phyloP scores from a whole-genome alignment of 1,139 yeast species.

The Meyerozyma smithsonii region DNA sequence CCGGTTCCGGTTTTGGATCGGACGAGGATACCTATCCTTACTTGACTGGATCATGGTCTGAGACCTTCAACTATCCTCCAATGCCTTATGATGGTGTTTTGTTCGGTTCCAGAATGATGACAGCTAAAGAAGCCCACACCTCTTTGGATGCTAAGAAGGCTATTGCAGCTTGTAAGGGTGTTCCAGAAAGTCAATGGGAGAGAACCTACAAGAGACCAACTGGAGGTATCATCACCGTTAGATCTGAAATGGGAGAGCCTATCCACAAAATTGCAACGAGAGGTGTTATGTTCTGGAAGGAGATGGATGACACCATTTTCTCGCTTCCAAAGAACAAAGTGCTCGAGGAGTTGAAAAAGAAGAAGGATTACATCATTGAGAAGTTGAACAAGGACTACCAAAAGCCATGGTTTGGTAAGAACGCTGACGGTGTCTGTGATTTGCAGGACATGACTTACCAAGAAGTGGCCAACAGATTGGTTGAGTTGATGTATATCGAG shows the following conservation, averaged over 20 bases:
- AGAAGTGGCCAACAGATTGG: slow-evolving; percentile 82
- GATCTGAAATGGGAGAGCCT: slow-evolving; percentile 99
- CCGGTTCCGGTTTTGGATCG: slow-evolving; percentile 98
- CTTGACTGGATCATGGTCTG: slow-evolving; percentile 95
- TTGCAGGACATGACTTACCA: slow-evolving; percentile 93
- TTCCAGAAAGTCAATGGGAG: slow-evolving; percentile 86
- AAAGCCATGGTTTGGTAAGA: slow-evolving; percentile 94
- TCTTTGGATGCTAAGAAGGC: slow-evolving; percentile 92
- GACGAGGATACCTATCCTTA: slow-evolving; percentile 96
- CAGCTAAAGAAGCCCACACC: slow-evolving; percentile 93
- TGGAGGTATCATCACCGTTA: slow-evolving; percentile 94
- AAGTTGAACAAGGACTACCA: slow-evolving; percentile 91
- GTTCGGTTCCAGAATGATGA: slow-evolving; percentile 96
- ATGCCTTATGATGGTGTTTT: slow-evolving; percentile 99
- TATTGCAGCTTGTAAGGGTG: slow-evolving; percentile 88
- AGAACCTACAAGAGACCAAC: slow-evolving; percentile 89
- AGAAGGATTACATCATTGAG: slow-evolving; percentile 80
- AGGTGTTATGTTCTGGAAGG: slow-evolving; percentile 96
- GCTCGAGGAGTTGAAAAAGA: slow-evolving; percentile 72
- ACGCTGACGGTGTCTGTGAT: slow-evolving; percentile 78
- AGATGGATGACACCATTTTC: slow-evolving; percentile 91
- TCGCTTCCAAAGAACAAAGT: slow-evolving; percentile 86
- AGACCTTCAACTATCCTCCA: slow-evolving; percentile 80
- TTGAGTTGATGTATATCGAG: slow-evolving; percentile 83
- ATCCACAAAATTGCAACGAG: slow-evolving; percentile 98